Percentiles rank a stretch among this genome's conserved stretches.
Evolutionary conservation across 345 rosid species (phyloP).

Genomic region (Eucalyptus erythrocorys): DNA sequence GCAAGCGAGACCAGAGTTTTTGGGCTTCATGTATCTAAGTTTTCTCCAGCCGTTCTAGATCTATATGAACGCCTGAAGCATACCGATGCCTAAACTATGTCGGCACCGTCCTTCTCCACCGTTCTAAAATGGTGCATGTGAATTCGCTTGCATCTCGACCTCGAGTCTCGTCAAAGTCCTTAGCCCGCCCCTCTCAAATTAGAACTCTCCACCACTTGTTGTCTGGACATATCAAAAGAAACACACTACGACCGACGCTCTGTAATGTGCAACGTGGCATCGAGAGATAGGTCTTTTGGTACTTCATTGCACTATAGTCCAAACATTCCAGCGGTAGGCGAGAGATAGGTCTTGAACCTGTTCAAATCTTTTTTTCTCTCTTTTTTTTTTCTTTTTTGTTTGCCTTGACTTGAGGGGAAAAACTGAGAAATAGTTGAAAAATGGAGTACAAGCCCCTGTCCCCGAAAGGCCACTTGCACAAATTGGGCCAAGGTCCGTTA

Average conservation of each 20-base stretch:
- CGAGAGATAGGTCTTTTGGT: background rate
- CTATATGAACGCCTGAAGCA: background rate
- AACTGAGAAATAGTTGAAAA: background rate
- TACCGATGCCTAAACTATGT: accelerated
- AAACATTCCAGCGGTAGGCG: background rate
- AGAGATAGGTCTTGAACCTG: background rate
- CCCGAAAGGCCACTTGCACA: background rate
- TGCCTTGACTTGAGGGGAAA: background rate
- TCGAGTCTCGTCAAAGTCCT: background rate
- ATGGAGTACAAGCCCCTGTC: background rate
- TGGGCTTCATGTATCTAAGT: background rate
- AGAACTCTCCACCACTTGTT: background rate
- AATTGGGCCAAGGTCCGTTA: background rate
- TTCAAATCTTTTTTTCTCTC: no score
- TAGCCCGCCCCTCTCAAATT: background rate
- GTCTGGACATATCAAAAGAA: background rate
- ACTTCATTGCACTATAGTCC: background rate
- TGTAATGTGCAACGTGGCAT: background rate
- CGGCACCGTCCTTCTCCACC: background rate
- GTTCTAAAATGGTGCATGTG: background rate
- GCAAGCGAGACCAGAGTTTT: background rate
- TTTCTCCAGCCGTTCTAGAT: background rate
- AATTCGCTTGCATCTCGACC: background rate
- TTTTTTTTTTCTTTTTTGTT: background rate
- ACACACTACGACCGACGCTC: background rate